Percentiles rank a stretch among this genome's conserved stretches.
Conservation (phyloP, 805 yeast species). For the Deakozyma indianensis region DNA sequence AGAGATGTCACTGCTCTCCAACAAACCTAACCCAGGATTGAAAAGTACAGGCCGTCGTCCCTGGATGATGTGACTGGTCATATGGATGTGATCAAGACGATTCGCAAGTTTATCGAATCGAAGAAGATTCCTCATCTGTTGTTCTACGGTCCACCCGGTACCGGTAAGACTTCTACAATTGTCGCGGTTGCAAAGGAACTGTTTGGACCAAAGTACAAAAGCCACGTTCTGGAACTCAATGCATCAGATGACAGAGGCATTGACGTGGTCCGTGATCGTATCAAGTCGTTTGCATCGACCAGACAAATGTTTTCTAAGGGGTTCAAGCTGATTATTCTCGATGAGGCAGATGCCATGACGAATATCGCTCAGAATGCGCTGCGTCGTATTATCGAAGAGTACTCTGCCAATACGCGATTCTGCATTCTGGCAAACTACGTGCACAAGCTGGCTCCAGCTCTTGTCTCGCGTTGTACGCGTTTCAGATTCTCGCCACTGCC, state of each 20-base stretch:
- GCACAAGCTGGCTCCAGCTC: slow-evolving; percentile 89
- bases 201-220: slow-evolving; percentile 67
- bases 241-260: slow-evolving; percentile 98
- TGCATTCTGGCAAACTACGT: slow-evolving; percentile 93
- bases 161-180: slow-evolving; percentile 83
- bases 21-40: slow-evolving; percentile 49
- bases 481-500: slow-evolving; percentile 82
- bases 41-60: slow-evolving; percentile 79
- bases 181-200: slow-evolving; percentile 81
- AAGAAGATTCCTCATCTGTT: slow-evolving; percentile 81
- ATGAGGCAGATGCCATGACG: slow-evolving; percentile 97
- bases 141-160: slow-evolving; percentile 93
- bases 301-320: slow-evolving; percentile 77
- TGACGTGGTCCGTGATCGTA: slow-evolving; percentile 92
- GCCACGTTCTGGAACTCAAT: slow-evolving; percentile 88
- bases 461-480: slow-evolving; percentile 86
- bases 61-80: slow-evolving; percentile 89
- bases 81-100: slow-evolving; percentile 69
- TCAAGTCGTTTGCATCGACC: slow-evolving; percentile 91
- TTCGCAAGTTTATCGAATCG: slow-evolving; percentile 68
- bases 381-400: slow-evolving; percentile 86
- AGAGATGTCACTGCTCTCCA: background rate
- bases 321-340: slow-evolving; percentile 80
- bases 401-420: slow-evolving; percentile 87
- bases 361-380: slow-evolving; percentile 91